Evolutionary conservation across 2,329 filamentous ascomycete species (phyloP).

Genomic region (Sporothrix pallida): DNA sequence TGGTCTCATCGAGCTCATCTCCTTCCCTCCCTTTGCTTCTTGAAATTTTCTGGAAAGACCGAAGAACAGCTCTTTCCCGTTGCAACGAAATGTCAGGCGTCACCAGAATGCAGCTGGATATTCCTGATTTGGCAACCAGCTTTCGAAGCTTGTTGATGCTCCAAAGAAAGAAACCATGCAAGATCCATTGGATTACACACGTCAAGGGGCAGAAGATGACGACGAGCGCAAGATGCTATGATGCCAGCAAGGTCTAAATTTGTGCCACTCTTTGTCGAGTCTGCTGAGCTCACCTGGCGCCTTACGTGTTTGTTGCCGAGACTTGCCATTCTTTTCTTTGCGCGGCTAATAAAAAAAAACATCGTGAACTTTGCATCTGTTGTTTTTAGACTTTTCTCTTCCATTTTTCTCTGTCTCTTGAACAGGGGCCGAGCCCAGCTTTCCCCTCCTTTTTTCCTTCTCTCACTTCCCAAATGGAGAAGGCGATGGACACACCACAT

Average conservation of each 20-base stretch:
- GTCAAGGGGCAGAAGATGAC: background rate
- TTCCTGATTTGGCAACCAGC: background rate
- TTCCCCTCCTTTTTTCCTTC: slow-evolving; percentile 9
- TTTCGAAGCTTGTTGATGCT: background rate
- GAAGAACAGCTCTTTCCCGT: background rate
- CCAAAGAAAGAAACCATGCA: too few relatives aligned
- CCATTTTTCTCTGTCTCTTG: background rate
- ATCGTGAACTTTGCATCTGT: slow-evolving; percentile 17
- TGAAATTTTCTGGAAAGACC: background rate
- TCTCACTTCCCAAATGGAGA: background rate
- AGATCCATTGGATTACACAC: slow-evolving; percentile 17
- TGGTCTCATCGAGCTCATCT: slow-evolving; percentile 12
- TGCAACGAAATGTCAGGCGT: background rate
- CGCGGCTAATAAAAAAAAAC: slow-evolving; percentile 7
- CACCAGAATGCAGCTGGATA: too few relatives aligned
- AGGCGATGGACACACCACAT: slow-evolving; percentile 4
- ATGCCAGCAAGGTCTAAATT: slow-evolving; percentile 13
- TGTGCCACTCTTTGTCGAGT: background rate
- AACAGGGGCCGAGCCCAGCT: background rate
- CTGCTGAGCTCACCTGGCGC: background rate
- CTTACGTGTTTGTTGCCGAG: background rate
- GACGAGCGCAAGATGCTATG: background rate
- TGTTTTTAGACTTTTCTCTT: background rate
- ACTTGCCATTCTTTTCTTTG: background rate
- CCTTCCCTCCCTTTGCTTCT: background rate